Evolutionary conservation across 1,139 yeast species (phyloP), one percentile per base, ranked within the genome.

Genomic region (Scheffersomyces illinoinensis): DNA sequence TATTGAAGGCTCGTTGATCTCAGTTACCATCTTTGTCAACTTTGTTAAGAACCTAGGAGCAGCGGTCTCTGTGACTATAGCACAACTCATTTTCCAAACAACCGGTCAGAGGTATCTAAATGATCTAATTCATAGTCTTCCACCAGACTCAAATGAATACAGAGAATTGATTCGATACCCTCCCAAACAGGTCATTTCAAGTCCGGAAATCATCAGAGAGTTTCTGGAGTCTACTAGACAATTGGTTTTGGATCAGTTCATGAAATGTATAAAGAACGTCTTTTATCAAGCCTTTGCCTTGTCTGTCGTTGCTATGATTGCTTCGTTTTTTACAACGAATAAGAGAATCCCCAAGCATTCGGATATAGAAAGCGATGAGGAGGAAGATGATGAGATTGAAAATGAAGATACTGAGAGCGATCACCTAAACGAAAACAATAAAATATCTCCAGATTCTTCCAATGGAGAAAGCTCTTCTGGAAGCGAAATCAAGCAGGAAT

Each of bases 1-100:
- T 43, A 65, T 76, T 12, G 77, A 78, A 4, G 89, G 89, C 4
- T 78, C 85, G 0, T 73, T 83, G 53, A 82, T 86, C 56, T 66
- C 84, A 61, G 78, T 83, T 1, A 85, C 88, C 1, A 71, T 86
- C 1, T 76, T 83, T 60, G 63, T 81, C 55, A 82, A 82, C 62
- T 84, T 85, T 63, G 65, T 73, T 48, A 77, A 85, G 62, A 73
- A 85, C 1, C 57, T 78, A 12, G 87, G 85, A 50, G 86, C 86
- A 21, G 79, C 84, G 0, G 58, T 85, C 46, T 84, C 86, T 20
- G 75, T 81, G 21, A 72, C 79, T 8, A 61, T 85, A 20, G 81
- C 83, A 1, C 87, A 85, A 65, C 71, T 84, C 20, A 75, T 86
- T 43, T 82, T 80, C 63, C 73, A 68, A 56, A 64, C 72, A 4